These are phyloP conservation scores for Sporothrix protearum DNA, from an alignment of 2,329 filamentous ascomycete genomes.

Conservation along the genomic window DNA sequence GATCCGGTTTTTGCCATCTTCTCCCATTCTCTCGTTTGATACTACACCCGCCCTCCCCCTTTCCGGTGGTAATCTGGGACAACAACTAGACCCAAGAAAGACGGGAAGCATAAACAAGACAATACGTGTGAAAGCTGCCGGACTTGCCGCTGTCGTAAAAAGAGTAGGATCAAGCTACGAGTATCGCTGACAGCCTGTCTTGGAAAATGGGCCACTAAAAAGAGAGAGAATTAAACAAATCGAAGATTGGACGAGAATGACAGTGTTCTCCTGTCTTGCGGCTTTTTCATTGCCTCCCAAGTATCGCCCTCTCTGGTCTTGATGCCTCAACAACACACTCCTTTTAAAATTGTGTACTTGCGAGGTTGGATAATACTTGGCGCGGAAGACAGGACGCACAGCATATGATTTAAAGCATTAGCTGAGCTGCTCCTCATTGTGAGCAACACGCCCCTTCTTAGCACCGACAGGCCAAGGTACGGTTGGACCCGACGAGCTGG, in stretches of 20 bases:
- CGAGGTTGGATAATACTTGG: neutral
- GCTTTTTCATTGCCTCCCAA: neutral
- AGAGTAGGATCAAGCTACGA: neutral
- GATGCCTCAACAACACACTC: neutral
- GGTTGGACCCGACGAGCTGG: conserved; percentile 11
- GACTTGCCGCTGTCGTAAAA: neutral
- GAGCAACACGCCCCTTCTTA: conserved; percentile 7
- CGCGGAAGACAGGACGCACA: neutral
- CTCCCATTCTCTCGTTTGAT: neutral
- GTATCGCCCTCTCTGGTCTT: neutral
- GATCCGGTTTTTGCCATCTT: neutral
- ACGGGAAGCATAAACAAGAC: neutral
- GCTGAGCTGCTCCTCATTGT: neutral
- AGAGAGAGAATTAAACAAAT: neutral
- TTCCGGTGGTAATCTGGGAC: neutral
- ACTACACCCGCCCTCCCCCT: neutral
- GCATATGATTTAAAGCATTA: neutral
- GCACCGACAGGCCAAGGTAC: neutral
- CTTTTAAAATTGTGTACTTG: neutral
- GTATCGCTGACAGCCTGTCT: neutral
- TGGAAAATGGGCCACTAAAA: neutral
- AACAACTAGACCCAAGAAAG: neutral
- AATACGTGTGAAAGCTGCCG: neutral
- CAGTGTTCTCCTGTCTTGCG: neutral
- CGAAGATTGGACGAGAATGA: neutral